These are phyloP conservation scores for Colletotrichum sublineola DNA, from an alignment of 2,329 filamentous ascomycete species.

Conservation along the genomic window DNA sequence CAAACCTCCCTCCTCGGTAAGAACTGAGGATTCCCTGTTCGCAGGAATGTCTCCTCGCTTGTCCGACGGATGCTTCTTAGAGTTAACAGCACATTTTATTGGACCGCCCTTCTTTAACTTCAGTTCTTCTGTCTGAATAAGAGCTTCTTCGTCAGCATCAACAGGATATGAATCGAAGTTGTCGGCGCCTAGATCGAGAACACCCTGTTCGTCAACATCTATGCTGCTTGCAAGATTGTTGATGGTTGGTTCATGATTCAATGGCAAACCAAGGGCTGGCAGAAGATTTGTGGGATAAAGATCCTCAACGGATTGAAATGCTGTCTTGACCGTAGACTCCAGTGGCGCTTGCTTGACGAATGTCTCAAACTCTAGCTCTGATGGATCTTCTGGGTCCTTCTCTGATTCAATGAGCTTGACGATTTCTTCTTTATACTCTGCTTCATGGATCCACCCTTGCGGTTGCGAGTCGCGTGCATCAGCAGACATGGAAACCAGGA, in stretches of 20 bases:
- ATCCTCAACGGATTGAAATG: conserved; percentile 87
- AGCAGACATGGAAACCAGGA: conserved; percentile 89
- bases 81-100: neutral
- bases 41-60: neutral
- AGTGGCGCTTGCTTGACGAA: conserved; percentile 71
- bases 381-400: conserved; percentile 59
- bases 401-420: conserved; percentile 75
- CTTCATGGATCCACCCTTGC: conserved; percentile 94
- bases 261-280: conserved; percentile 59
- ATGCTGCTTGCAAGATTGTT: conserved; percentile 59
- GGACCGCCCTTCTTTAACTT: neutral
- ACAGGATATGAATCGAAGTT: conserved; percentile 63
- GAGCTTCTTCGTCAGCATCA: conserved; percentile 67
- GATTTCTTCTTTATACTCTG: conserved; percentile 80
- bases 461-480: conserved; percentile 78
- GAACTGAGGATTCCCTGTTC: neutral
- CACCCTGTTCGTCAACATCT: conserved; percentile 74
- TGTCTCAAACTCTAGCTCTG: conserved; percentile 70
- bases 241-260: conserved; percentile 48
- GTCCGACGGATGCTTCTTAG: neutral
- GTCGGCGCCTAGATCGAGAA: conserved; percentile 60
- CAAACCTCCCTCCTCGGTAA: neutral
- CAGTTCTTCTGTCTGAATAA: conserved; percentile 48
- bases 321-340: conserved; percentile 77
- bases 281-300: conserved; percentile 79